A percentile compares a stretch with the other conserved stretches of the same genome.
Evolutionary conservation across 257 asterid species (phyloP).

Genomic region (Gardenia jasminoides): DNA sequence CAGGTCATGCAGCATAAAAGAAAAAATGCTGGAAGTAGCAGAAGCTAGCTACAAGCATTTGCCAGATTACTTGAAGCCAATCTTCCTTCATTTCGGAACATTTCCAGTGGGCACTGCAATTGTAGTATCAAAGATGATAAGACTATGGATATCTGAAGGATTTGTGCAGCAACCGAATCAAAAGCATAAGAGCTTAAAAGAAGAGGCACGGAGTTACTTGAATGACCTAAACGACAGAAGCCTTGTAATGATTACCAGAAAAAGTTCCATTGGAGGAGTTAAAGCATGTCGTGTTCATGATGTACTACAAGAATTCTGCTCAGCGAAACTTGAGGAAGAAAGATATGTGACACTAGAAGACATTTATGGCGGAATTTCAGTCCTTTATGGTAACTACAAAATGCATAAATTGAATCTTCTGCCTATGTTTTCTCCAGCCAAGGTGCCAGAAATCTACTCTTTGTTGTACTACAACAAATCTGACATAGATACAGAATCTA

Average conservation of each 20-base stretch:
- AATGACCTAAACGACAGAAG: constrained; percentile 18
- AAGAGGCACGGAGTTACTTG: constrained; percentile 14
- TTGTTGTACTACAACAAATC: background rate
- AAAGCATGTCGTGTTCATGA: constrained; percentile 25
- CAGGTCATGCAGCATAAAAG: background rate
- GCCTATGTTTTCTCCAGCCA: background rate
- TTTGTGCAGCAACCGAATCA: background rate
- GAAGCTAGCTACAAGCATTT: constrained; percentile 30
- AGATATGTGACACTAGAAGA: background rate
- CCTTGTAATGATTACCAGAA: constrained; percentile 5
- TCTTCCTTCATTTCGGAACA: constrained; percentile 24
- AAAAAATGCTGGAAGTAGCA: background rate
- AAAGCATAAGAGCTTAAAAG: background rate
- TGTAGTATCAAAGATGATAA: background rate
- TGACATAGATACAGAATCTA: too few species aligned
- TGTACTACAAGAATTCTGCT: constrained; percentile 9
- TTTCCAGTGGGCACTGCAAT: constrained; percentile 12
- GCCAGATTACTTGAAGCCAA: constrained; percentile 23
- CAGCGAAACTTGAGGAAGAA: constrained; percentile 4
- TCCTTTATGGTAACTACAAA: background rate
- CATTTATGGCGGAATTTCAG: background rate
- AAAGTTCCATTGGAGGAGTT: constrained; percentile 14
- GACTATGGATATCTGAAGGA: constrained; percentile 21
- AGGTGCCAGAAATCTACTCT: background rate
- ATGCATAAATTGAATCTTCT: background rate